Evolutionary conservation across 2,329 filamentous ascomycete species (phyloP).

Genomic region (Mariannaea sp.): DNA sequence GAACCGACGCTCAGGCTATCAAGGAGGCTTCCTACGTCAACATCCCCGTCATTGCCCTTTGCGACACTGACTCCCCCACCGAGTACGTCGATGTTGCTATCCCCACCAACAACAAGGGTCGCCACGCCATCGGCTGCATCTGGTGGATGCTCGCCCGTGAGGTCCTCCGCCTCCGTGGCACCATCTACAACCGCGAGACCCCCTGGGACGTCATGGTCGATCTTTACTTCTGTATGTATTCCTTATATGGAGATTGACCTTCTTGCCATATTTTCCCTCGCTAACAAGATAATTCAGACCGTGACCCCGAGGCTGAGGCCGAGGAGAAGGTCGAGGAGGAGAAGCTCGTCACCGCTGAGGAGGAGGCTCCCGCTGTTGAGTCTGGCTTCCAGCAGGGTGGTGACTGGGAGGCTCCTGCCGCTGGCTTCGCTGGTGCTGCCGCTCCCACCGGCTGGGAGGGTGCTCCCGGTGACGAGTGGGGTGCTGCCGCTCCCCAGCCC

Average conservation of each 20-base stretch:
- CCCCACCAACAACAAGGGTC: constrained; percentile 99
- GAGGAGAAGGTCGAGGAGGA: constrained; percentile 96
- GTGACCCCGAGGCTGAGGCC: constrained; percentile 98
- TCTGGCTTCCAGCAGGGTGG: constrained; percentile 70
- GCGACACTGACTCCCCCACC: constrained; percentile 98
- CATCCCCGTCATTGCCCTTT: constrained; percentile 99
- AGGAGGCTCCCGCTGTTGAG: constrained; percentile 82
- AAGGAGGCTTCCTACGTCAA: constrained; percentile 99
- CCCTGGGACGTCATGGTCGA: constrained; percentile 99
- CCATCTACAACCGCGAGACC: constrained; percentile 91
- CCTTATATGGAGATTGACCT: too few species aligned
- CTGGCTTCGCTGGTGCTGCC: constrained; percentile 68
- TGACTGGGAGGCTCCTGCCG: constrained; percentile 86
- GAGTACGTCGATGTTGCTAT: constrained; percentile 99
- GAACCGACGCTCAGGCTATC: constrained; percentile 99
- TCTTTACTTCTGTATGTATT: constrained; percentile 89
- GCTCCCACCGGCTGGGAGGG: constrained; percentile 61
- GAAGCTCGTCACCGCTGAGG: constrained; percentile 85
- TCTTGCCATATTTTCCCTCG: background rate
- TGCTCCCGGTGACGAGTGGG: constrained; percentile 66
- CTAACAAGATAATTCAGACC: constrained; percentile 63
- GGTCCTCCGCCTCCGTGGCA: constrained; percentile 97
- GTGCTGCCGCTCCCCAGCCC: constrained; percentile 64
- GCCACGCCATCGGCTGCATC: constrained; percentile 96
- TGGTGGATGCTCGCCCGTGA: constrained; percentile 99